Base-by-base conservation (phyloP, 129 eudicot species). In the Ambrosia trifida region DNA sequence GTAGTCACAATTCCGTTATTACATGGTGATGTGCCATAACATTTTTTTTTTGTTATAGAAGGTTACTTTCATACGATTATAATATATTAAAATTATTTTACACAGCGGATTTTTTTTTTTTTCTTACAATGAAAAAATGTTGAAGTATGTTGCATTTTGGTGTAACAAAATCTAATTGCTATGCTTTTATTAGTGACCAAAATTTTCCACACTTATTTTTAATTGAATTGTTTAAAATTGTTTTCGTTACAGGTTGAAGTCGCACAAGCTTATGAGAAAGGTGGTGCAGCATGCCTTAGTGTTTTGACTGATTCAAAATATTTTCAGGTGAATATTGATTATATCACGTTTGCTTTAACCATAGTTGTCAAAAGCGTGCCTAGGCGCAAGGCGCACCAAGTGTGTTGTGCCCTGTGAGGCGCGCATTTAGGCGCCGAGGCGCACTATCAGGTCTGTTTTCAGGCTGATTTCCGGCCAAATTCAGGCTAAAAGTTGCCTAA, bases 271-370 rank as follows among this genome's bases (percentile, higher is more conserved):
- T 94, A 94, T 75, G 97, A 94, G 70, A 94, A 85, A 85, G 99
- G 99, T 72, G 99, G 99, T 72, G 99, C 99, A 52, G 91, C 99
- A 46, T 94, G 99, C 79, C 93, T 94, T 44, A 89, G 97, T 81
- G 99, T 94, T 62, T 83, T 94, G 79, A 94, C 99, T 3, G 99
- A 94, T 80, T 44, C 82, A 78, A 89, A 94, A 75, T 94, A 78
- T 83, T 94, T 94, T 74, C 93, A 94, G 87, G 99, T 94, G 49
- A 35, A 63, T 28, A 69, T 4, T 43, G 1, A 78, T 68, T 14
- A 30, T 59, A 60, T 69, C 24, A 17, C 12, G 20, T 45, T 54
- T 33, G 32, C 36, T 64, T 70, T 44, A 31, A 51, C 43, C 8
- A 17, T n/a, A n/a, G n/a, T n/a, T n/a, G n/a, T n/a, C n/a, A n/a